Evolutionary conservation across 2,329 filamentous ascomycete genomes (phyloP), one percentile per base, ranked within the genome.

Genomic region (Stemphylium lycopersici): DNA sequence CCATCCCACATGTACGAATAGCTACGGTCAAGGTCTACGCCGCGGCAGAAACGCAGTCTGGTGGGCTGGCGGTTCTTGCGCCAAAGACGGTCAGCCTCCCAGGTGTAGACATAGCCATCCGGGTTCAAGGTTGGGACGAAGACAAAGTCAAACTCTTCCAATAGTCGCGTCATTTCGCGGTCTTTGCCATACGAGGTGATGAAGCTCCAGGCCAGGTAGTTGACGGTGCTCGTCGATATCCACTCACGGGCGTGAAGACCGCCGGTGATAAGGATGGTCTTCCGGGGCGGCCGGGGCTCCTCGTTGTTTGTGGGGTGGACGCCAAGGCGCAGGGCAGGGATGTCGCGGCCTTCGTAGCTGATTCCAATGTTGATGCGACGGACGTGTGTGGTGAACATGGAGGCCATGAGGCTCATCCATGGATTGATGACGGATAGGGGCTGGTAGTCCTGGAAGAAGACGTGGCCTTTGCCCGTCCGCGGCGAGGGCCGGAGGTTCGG

Each of bases 181-280:
- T 83, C 76, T 84, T 91, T 90, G 56, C 90, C 90, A 73, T 93
- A 96, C 4, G 87, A 85, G 0, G 90, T 93, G 66, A 96, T 90
- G 42, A 98, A 82, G 13, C 86, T 90, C 84, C 95, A 96, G 8
- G 93, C 91, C 26, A 96, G 79, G 67, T 96, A 98, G 67, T 89
- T 96, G 47, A 96, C 91, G 0, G 92, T 96, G 67, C 89, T 95
- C 0, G 89, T 92, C 41, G 91, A 91, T 62, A 99, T 96, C 95
- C 95, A 99, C 80, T 99, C 95, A 33, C 95, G 86, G 3, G 93
- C 93, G 74, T 98, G 95, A n/a, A 90, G 82, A 43, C 93, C 93
- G 48, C 91, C 95, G 3, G 87, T 87, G 16, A 99, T 80, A 45
- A 96, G 80, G 52, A 96, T 86, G 0, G 90, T 93, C 72, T 91